Conservation (phyloP, 257 asterid species). For the Orobanche coerulescens region DNA sequence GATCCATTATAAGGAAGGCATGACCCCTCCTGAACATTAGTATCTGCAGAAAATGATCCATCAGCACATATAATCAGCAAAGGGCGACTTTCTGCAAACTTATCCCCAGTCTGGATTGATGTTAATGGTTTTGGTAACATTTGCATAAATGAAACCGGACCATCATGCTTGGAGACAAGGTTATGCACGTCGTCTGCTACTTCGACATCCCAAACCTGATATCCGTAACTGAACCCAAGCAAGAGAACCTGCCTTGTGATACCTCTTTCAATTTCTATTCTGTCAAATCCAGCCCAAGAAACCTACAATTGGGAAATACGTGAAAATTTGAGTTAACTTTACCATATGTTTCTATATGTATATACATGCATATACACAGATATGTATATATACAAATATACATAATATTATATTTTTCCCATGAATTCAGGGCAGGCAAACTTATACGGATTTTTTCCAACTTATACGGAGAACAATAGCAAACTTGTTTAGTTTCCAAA, state of each 20-base stretch:
- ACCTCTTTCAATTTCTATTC: conserved; percentile 44
- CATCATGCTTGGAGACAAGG: conserved; percentile 80
- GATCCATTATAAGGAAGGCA: conserved; percentile 36
- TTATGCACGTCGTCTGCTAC: conserved; percentile 67
- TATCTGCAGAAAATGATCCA: conserved; percentile 62
- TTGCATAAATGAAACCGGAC: conserved; percentile 85
- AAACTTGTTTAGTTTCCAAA: background rate
- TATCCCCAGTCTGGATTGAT: conserved; percentile 44
- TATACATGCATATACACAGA: too few species aligned
- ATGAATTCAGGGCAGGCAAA: background rate
- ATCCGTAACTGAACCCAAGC: conserved; percentile 67
- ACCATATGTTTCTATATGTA: background rate
- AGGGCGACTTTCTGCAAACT: conserved; percentile 66
- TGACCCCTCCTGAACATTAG: conserved; percentile 37
- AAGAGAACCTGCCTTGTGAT: conserved; percentile 37
- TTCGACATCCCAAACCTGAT: conserved; percentile 97
- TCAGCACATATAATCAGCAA: conserved; percentile 72
- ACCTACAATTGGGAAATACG: conserved; percentile 41
- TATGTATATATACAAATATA: background rate
- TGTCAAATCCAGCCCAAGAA: conserved; percentile 70
- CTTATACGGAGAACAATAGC: background rate
- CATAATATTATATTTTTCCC: background rate
- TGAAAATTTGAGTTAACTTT: conserved; percentile 13
- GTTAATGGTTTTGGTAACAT: conserved; percentile 43
- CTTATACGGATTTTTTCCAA: background rate